These are phyloP conservation scores for Trichosporon asahii DNA, from an alignment of 1,284 basidiomycete species.

Conservation along the genomic window DNA sequence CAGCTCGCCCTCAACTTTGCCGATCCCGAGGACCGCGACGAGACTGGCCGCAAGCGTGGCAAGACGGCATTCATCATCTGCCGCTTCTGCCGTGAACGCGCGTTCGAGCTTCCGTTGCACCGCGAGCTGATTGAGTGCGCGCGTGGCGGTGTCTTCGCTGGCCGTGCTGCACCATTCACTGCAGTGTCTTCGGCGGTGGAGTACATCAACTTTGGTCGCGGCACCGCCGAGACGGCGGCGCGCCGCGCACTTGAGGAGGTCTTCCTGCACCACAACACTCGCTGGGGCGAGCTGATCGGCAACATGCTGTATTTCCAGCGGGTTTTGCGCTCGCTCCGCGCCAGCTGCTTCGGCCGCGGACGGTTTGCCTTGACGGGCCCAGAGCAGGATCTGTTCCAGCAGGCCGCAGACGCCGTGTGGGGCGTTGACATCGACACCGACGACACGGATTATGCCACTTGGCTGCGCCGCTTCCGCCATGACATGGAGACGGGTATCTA, in stretches of 20 bases:
- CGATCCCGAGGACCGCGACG: constrained; percentile 19
- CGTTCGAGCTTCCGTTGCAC: constrained; percentile 17
- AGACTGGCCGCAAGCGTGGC: constrained; percentile 11
- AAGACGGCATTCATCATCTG: constrained; percentile 16
- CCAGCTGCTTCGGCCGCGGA: not conserved
- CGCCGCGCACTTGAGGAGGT: constrained; percentile 27
- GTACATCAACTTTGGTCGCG: constrained; percentile 18
- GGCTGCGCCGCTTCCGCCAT: constrained; percentile 8
- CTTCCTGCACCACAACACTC: constrained; percentile 31
- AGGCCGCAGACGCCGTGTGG: not conserved
- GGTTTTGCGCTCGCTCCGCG: not conserved
- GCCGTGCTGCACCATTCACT: constrained; percentile 11
- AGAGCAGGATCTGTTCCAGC: not conserved
- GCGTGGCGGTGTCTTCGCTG: constrained; percentile 16
- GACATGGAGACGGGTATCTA: constrained; percentile 16
- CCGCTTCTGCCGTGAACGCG: constrained; percentile 20
- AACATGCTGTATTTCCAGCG: constrained; percentile 25
- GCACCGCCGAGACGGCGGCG: constrained; percentile 18
- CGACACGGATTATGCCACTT: not conserved
- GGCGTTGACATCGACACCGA: constrained; percentile 11
- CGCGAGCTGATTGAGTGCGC: constrained; percentile 22
- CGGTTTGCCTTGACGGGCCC: not conserved
- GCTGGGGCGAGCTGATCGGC: constrained; percentile 24
- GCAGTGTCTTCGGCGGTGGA: constrained; percentile 3
- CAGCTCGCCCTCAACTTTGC: constrained; percentile 15